phyloP scores from a whole-genome alignment of 768 basidiomycete species.

The Boletus tylopilopsis region DNA sequence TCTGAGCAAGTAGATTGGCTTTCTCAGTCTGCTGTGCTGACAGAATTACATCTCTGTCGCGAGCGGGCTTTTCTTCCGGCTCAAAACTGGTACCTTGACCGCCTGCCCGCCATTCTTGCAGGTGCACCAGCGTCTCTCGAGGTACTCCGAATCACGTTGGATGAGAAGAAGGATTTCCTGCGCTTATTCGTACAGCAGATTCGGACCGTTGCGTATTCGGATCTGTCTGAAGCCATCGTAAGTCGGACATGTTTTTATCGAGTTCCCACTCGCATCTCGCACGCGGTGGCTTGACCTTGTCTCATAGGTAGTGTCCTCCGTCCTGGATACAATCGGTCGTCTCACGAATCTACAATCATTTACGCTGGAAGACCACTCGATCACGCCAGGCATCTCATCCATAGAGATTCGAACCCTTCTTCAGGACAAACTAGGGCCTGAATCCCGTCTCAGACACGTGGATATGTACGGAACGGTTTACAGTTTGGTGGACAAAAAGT shows the following conservation, averaged over 20 bases:
- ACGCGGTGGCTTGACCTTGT: neutral
- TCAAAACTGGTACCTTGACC: neutral
- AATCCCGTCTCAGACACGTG: neutral
- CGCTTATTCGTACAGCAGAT: neutral
- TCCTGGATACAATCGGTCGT: neutral
- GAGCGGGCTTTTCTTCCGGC: too few relatives aligned
- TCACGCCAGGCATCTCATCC: too few relatives aligned
- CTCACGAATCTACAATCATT: neutral
- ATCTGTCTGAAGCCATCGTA: neutral
- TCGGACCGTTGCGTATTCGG: neutral
- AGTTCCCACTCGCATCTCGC: neutral
- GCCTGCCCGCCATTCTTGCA: neutral
- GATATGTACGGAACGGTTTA: neutral
- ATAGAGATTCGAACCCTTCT: neutral
- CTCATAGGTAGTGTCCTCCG: neutral
- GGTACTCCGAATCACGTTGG: conserved; percentile 2
- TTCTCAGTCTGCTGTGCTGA: neutral
- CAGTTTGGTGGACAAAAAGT: conserved; percentile 3
- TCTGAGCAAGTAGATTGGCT: neutral
- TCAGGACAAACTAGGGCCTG: neutral
- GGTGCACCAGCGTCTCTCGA: conserved; percentile 1
- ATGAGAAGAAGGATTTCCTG: neutral
- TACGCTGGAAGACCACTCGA: neutral
- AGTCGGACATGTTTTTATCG: neutral
- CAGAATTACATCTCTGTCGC: neutral